Base-by-base conservation (phyloP, 2,329 filamentous ascomycete species). In the Paracoccidioides lutzii region DNA sequence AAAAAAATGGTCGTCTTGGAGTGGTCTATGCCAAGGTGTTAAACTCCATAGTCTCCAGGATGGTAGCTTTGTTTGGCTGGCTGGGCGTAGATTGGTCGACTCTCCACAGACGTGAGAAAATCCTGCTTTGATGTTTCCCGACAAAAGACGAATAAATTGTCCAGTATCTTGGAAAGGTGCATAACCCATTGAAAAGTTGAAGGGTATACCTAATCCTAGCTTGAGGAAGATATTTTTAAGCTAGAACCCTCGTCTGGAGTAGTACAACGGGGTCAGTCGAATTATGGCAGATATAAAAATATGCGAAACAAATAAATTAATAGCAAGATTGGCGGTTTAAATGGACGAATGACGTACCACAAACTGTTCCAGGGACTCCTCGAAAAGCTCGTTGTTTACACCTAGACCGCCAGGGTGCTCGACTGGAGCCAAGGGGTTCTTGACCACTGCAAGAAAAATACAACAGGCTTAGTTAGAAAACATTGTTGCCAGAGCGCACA, bases 321-420 rank as follows among this genome's bases (percentile, higher is more conserved):
- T 30, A 45, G 43, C 5, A 38, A 38, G 7, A 38, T 38, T 38
- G 37, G 37, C 2, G 37, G 22, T 22, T 22, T 1, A 22, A 38
- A 12, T 38, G 37, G 12, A 8, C 4, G 12, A 44, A 15, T 8
- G 35, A 56, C 72, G 59, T 69, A 76, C 75, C 66, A 77, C 74
- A 61, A 77, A 77, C 57, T 76, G 74, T 62, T 76, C 74, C 42
- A 77, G 62, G 5, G 80, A 82, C 55, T 78, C 72, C 65, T 84
- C 81, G 62, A 84, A 84, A 55, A 84, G 69, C 67, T 84, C 81
- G 62, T 84, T 84, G 57, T 81, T 78, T 41, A 84, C 81, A 2
- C 81, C 81, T 37, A 81, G 69, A 10, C 81, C 81, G 8, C 78
- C 77, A 0, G 79, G 77, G 66, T 84, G 81, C 63, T 84, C 81